Base-by-base conservation (phyloP, 345 rosid species). In the Viola odorata region DNA sequence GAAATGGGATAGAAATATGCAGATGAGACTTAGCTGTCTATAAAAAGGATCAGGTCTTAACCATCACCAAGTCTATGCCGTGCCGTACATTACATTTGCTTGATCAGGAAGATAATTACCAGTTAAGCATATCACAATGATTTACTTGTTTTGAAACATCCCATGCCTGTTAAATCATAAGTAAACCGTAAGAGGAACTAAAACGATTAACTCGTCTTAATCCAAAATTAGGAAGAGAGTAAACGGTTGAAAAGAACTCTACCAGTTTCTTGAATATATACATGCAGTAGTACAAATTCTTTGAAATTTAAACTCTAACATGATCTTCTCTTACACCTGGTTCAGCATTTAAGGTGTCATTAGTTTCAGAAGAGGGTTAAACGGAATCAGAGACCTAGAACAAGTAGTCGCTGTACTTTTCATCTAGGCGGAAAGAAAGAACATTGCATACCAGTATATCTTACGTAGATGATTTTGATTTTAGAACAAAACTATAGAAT, bases 71-170 rank as follows among this genome's bases (percentile, higher is more conserved):
- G 51, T 37, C 32, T 17, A 4, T 23, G 37, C 5, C 39, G 40
- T 42, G 53, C 54, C 4, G 47, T 45, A 53, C 42, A 16, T 45
- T 44, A 40, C 3, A 38, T 53, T 60, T 45, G 23, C 52, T 67
- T 16, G 71, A 52, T 67, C 14, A 36, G 36, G 61, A 54, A 55
- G 23, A 17, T 39, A n/a, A 60, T 41, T 9, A 55, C 42, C 11
- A 9, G 16, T 36, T 58, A 7, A 10, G 7, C 36, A 55, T 17
- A 60, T 47, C 45, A 45, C 17, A 53, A 39, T 45, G 48, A 12
- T 38, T 55, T 55, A 5, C 36, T 0, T 7, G 12, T 1, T 16
- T 45, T 54, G 37, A 45, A 48, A 45, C n/a, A 53, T 53, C 61
- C 8, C 17, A 50, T 37, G 7, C 40, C 47, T 54, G 17, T 47